Evolutionary conservation across 2,329 filamentous ascomycete genomes (phyloP).

Genomic region (Tolypocladium capitatum): DNA sequence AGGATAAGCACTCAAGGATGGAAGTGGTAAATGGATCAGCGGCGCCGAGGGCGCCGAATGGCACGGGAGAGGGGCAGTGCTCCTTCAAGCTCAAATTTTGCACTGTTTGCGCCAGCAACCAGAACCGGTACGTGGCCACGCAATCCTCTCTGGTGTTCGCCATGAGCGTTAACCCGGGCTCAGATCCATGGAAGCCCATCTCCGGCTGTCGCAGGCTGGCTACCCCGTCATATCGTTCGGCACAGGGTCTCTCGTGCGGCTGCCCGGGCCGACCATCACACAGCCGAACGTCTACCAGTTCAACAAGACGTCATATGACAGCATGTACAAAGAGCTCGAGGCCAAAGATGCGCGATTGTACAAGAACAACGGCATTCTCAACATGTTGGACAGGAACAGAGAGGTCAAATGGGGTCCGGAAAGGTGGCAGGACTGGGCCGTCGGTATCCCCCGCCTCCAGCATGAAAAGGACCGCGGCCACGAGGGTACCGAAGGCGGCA

Average conservation of each 20-base stretch:
- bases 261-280: constrained; percentile 80
- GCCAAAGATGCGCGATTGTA: constrained; percentile 80
- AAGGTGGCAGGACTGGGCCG: constrained; percentile 93
- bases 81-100: constrained; percentile 89
- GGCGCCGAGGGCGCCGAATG: constrained; percentile 23
- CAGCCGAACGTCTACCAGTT: constrained; percentile 97
- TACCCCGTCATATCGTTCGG: constrained; percentile 98
- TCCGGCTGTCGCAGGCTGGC: constrained; percentile 69
- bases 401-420: constrained; percentile 91
- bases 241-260: constrained; percentile 83
- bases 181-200: constrained; percentile 81
- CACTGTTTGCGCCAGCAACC: constrained; percentile 97
- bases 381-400: constrained; percentile 89
- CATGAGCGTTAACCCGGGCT: constrained; percentile 1
- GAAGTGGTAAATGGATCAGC: constrained; percentile 28
- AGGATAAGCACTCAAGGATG: constrained; percentile 15
- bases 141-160: neutral
- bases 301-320: constrained; percentile 90
- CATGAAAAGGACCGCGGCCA: constrained; percentile 65
- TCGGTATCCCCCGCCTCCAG: constrained; percentile 71
- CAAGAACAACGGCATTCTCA: constrained; percentile 80
- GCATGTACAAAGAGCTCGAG: constrained; percentile 85
- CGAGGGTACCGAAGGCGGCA: constrained; percentile 69
- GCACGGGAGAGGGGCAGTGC: constrained; percentile 35
- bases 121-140: constrained; percentile 61